These are phyloP conservation scores for Podaxis rugospora DNA, from an alignment of 768 basidiomycete genomes.

Conservation along the genomic window DNA sequence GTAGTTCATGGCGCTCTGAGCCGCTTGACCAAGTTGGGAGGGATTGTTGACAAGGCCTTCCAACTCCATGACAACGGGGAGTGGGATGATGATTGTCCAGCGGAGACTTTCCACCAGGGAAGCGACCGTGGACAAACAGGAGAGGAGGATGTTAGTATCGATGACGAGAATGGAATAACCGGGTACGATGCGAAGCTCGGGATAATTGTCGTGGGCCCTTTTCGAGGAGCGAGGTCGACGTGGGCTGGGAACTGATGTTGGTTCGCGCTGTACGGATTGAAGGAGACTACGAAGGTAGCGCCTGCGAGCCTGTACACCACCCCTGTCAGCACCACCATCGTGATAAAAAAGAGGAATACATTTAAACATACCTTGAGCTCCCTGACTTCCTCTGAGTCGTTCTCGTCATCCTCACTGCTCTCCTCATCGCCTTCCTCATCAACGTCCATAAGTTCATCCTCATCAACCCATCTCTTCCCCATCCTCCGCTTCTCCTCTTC, in stretches of 20 bases:
- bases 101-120: constrained; percentile 72
- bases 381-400: constrained; percentile 69
- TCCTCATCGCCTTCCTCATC: constrained; percentile 56
- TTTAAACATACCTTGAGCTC: constrained; percentile 64
- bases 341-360: constrained; percentile 11
- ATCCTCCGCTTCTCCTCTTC: constrained; percentile 64
- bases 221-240: constrained; percentile 22
- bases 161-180: constrained; percentile 90
- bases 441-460: constrained; percentile 58
- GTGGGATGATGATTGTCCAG: constrained; percentile 89
- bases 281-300: constrained; percentile 71
- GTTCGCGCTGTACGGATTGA: constrained; percentile 35
- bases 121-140: constrained; percentile 69
- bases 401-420: constrained; percentile 52
- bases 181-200: constrained; percentile 55
- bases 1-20: constrained; percentile 68
- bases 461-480: constrained; percentile 60
- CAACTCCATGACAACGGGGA: constrained; percentile 95
- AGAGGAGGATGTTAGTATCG: constrained; percentile 93
- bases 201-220: constrained; percentile 27
- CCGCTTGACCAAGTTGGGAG: constrained; percentile 67
- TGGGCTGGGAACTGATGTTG: constrained; percentile 21
- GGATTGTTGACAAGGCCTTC: constrained; percentile 77
- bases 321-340: constrained; percentile 9
- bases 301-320: constrained; percentile 55